Base-by-base conservation (phyloP, 2,329 filamentous ascomycete species). In the Botryosphaeria agaves region DNA sequence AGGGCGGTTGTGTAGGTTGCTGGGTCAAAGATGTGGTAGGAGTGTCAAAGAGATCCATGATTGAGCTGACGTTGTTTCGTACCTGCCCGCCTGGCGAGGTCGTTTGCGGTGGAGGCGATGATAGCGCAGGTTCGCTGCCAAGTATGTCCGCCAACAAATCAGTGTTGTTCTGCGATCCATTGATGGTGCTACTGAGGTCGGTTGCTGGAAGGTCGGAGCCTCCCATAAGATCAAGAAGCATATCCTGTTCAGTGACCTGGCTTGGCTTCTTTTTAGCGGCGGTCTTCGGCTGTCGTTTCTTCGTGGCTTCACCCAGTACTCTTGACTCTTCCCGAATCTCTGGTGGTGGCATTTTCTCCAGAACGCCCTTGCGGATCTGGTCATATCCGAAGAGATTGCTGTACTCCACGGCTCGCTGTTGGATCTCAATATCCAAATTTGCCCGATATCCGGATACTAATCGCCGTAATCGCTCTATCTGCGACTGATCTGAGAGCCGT, bases 341-440 rank as follows among this genome's bases (percentile, higher is more conserved):
- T 6, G 89, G 89, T 2, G 89, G 72, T 5, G 89, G 89, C 91
- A 98, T 98, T 53, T 89, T 91, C 57, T 98, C 89, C 7, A 98
- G 62, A 3, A 98, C 89, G 34, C 89, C 89, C 35, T 70, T 71
- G 32, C 87, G 75, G 33, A 98, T 80, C 36, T 83, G 66, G 42
- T 98, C 85, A 45, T 83, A 83, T 1, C 72, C 71, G 45, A 98
- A 95, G n/a, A 98, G 64, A 46, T 95, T 95, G 34, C 76, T 72
- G 46, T 95, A 98, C 52, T 98, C 89, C 14, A 93, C 85, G 4
- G 87, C 80, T 50, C 89, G 75, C 55, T 98, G 89, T 53, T 98
- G 91, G 15, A 95, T 79, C 52, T 98, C 89, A 16, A 95, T 77
- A 46, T 92, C 87, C 31, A 98, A 63, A 50, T 89, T 91, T 6